A percentile compares a stretch with the other conserved stretches of the same genome.
Evolutionary conservation across 1,284 basidiomycete species (phyloP).

Genomic region (Filobasidium uniguttulatum): DNA sequence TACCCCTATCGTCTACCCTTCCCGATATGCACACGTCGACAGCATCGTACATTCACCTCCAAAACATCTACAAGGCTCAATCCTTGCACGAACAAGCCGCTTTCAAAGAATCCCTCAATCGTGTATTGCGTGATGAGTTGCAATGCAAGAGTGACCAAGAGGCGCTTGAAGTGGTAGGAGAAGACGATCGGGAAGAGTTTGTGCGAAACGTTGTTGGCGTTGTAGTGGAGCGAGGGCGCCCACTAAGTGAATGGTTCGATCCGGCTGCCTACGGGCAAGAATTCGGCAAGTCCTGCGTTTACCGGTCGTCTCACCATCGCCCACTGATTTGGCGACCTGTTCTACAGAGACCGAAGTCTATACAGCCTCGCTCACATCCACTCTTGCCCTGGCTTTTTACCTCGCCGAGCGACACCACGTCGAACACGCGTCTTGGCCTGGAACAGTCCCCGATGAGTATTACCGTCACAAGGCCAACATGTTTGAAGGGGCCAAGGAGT

Average conservation of each 20-base stretch:
- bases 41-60: constrained; percentile 46
- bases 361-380: constrained; percentile 3
- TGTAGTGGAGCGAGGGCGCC: constrained; percentile 64
- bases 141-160: constrained; percentile 32
- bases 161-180: constrained; percentile 40
- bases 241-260: constrained; percentile 48
- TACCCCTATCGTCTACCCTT: constrained; percentile 53
- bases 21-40: constrained; percentile 97
- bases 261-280: constrained; percentile 38
- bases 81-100: constrained; percentile 25
- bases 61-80: constrained; percentile 34
- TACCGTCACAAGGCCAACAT: neutral
- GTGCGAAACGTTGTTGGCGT: constrained; percentile 80
- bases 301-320: neutral
- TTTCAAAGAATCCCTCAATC: constrained; percentile 29
- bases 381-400: constrained; percentile 28
- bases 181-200: constrained; percentile 56
- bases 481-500: neutral
- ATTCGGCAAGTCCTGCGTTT: constrained; percentile 43
- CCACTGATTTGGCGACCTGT: neutral
- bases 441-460: neutral
- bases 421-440: neutral
- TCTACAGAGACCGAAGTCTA: neutral
- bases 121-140: constrained; percentile 24
- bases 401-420: constrained; percentile 19